These are phyloP conservation scores for Saturnispora bothae DNA, from an alignment of 805 yeast species.

Conservation along the genomic window DNA sequence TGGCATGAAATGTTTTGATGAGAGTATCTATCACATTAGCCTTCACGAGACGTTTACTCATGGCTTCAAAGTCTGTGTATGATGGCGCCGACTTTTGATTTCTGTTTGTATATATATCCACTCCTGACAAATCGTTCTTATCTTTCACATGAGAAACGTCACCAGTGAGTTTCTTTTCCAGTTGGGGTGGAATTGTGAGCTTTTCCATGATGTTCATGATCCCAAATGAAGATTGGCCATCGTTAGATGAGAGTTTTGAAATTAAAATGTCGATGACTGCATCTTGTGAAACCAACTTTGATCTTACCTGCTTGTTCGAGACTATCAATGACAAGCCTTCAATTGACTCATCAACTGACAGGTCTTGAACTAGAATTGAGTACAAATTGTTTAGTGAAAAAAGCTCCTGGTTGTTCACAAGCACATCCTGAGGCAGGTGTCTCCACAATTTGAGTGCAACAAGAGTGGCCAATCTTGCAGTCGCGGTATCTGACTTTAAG, in stretches of 20 bases:
- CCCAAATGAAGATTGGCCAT: constrained; percentile 26
- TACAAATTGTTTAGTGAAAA: constrained; percentile 27
- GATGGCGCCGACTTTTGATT: constrained; percentile 13
- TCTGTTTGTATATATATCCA: constrained; percentile 22
- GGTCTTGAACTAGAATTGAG: constrained; percentile 24
- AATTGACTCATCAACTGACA: constrained; percentile 13
- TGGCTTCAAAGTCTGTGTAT: constrained; percentile 12
- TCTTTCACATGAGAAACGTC: constrained; percentile 28
- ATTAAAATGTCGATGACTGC: constrained; percentile 21
- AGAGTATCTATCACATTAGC: not conserved
- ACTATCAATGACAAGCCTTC: constrained; percentile 29
- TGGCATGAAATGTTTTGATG: not conserved
- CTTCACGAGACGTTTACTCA: constrained; percentile 14
- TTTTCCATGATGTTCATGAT: constrained; percentile 32
- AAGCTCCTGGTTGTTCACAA: constrained; percentile 22
- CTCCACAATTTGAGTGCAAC: constrained; percentile 44
- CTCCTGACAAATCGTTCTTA: constrained; percentile 21
- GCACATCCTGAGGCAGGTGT: constrained; percentile 28
- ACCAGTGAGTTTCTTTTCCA: constrained; percentile 24
- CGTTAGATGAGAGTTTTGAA: constrained; percentile 5
- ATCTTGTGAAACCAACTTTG: constrained; percentile 28
- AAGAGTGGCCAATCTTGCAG: constrained; percentile 18
- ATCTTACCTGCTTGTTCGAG: constrained; percentile 27
- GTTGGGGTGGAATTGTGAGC: constrained; percentile 26
- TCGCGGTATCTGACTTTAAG: constrained; percentile 22